Percentiles rank a stretch among this genome's conserved stretches.
phyloP scores from a whole-genome alignment of 768 basidiomycete genomes.

The Thelephora aurantiotincta region DNA sequence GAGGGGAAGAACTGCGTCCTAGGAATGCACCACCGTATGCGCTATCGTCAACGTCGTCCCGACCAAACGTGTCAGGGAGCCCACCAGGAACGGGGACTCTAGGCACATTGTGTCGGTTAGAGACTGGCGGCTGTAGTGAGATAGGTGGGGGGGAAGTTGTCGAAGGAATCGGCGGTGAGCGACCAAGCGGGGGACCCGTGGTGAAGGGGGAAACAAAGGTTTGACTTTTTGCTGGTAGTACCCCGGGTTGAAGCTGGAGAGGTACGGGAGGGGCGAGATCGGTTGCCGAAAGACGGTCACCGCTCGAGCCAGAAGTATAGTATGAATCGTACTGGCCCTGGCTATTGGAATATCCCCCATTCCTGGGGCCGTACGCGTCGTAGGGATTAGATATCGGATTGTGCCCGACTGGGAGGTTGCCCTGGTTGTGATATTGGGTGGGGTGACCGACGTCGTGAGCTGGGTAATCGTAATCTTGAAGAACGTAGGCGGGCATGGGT shows the following conservation, averaged over 20 bases:
- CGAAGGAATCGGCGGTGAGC: background rate
- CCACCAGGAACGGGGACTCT: background rate
- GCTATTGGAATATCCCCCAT: background rate
- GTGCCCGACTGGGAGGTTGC: background rate
- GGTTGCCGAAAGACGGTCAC: background rate
- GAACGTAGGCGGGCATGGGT: background rate
- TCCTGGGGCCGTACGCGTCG: background rate
- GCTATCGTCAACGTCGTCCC: background rate
- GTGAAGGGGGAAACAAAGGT: background rate
- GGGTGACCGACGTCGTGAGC: background rate
- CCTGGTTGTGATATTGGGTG: no score
- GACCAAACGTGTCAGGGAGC: background rate
- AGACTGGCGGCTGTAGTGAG: no score
- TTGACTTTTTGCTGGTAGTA: no score
- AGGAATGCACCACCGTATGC: background rate
- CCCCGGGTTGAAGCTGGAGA: no score
- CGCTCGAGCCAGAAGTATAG: background rate
- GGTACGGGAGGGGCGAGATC: background rate
- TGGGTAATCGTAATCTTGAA: background rate
- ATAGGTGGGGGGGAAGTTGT: no score
- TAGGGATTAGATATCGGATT: background rate
- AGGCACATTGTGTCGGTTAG: background rate
- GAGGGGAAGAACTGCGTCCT: no score
- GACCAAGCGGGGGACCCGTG: background rate
- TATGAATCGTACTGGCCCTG: background rate